These are phyloP conservation scores for Neocatenulostroma microsporum DNA, from an alignment of 2,329 filamentous ascomycete genomes.

Conservation along the genomic window DNA sequence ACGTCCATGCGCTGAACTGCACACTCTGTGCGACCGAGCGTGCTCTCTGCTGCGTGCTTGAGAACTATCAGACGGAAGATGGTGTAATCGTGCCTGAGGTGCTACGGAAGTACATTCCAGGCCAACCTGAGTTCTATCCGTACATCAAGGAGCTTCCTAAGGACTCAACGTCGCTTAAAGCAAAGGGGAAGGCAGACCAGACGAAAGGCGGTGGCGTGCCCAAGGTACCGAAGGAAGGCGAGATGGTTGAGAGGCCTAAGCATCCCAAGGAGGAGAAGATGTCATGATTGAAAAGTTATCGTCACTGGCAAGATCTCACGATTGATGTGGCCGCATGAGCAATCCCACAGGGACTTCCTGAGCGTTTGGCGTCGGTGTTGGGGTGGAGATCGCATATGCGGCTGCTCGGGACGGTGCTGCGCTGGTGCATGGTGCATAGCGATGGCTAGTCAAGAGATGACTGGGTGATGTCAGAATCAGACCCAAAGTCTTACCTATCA, in stretches of 20 bases:
- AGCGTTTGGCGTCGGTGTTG: too few relatives aligned
- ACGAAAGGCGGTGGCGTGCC: slow-evolving; percentile 17
- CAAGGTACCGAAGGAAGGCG: slow-evolving; percentile 24
- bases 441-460: too few relatives aligned
- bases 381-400: too few relatives aligned
- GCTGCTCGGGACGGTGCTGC: too few relatives aligned
- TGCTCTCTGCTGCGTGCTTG: slow-evolving; percentile 86
- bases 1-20: slow-evolving; percentile 87
- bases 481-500: too few relatives aligned
- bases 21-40: slow-evolving; percentile 86
- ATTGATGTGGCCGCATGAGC: too few relatives aligned
- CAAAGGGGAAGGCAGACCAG: slow-evolving; percentile 31
- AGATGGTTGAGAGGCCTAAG: slow-evolving; percentile 29
- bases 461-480: too few relatives aligned
- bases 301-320: too few relatives aligned
- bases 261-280: slow-evolving; percentile 22
- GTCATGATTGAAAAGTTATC: too few relatives aligned
- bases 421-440: too few relatives aligned
- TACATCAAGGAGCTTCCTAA: slow-evolving; percentile 81
- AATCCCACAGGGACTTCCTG: too few relatives aligned
- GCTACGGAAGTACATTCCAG: slow-evolving; percentile 82
- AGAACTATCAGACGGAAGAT: slow-evolving; percentile 92
- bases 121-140: slow-evolving; percentile 79
- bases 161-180: slow-evolving; percentile 57
- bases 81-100: slow-evolving; percentile 74